Conservation (phyloP, 768 basidiomycete genomes). For the Naganishia antarctica region DNA sequence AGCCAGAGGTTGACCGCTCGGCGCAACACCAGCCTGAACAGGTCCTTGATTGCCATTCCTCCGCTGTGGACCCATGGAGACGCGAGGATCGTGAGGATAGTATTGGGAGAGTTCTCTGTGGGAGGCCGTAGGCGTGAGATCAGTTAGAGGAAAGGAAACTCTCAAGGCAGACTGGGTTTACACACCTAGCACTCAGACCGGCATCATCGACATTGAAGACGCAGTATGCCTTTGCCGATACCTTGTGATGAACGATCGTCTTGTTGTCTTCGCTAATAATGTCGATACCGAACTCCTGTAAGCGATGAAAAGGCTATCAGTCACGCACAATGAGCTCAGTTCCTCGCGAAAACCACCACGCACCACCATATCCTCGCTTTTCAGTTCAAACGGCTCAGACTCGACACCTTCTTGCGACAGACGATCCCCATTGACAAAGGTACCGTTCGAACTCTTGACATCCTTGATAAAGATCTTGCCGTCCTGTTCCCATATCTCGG, state of each 20-base stretch:
- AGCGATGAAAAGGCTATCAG: not conserved
- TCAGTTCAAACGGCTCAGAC: conserved; percentile 86
- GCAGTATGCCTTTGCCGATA: conserved; percentile 87
- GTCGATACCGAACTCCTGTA: conserved; percentile 96
- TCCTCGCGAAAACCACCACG: conserved; percentile 45
- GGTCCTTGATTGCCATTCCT: conserved; percentile 19
- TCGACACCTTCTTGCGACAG: conserved; percentile 83
- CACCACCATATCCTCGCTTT: conserved; percentile 93
- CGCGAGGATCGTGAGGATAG: conserved; percentile 36
- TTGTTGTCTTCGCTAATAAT: conserved; percentile 98
- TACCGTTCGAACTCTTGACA: conserved; percentile 95
- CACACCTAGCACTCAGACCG: conserved; percentile 40
- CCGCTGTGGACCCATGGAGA: conserved; percentile 27
- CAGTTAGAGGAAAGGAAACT: not conserved
- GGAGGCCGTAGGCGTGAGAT: not conserved
- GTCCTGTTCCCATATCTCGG: conserved; percentile 92
- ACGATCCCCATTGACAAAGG: conserved; percentile 93
- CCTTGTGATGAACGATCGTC: conserved; percentile 96
- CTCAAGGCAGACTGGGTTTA: not conserved
- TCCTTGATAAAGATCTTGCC: conserved; percentile 96
- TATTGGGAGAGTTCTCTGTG: conserved; percentile 40
- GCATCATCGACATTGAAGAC: conserved; percentile 82
- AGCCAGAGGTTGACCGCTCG: conserved; percentile 48
- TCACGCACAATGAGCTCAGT: not conserved
- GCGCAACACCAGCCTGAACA: conserved; percentile 15